phyloP scores from a whole-genome alignment of 495 filamentous ascomycete species.

The Aspergillus nanangensis region DNA sequence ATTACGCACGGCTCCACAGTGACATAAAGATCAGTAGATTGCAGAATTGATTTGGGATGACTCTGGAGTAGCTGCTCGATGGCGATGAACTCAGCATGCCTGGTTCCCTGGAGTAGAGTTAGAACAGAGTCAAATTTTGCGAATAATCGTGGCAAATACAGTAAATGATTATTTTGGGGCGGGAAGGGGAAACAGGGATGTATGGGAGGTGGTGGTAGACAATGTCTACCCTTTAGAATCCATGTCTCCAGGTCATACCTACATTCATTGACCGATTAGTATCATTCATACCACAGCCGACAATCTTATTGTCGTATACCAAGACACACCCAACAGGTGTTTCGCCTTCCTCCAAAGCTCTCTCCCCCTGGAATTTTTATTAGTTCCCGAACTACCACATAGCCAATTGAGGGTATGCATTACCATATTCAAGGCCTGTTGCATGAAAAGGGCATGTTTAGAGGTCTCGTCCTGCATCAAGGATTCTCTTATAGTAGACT shows the following conservation, averaged over 20 bases:
- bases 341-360: constrained; percentile 77
- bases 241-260: too few species aligned
- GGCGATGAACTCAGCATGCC: constrained; percentile 91
- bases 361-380: constrained; percentile 55
- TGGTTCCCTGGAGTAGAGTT: constrained; percentile 62
- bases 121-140: neutral
- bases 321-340: constrained; percentile 96
- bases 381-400: constrained; percentile 1
- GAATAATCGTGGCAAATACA: neutral
- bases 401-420: constrained; percentile 1
- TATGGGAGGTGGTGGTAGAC: too few species aligned
- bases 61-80: constrained; percentile 57
- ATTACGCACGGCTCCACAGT: constrained; percentile 98
- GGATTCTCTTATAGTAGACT: neutral
- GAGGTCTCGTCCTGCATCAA: constrained; percentile 12
- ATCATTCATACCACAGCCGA: constrained; percentile 90
- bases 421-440: constrained; percentile 67
- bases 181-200: too few species aligned
- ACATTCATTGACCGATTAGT: constrained; percentile 83
- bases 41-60: constrained; percentile 57
- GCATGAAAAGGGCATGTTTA: constrained; percentile 59
- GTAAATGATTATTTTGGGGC: too few species aligned
- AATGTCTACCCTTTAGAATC: too few species aligned
- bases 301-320: constrained; percentile 66
- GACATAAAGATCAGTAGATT: constrained; percentile 80